A percentile compares a stretch with the other conserved stretches of the same genome.
phyloP scores from a whole-genome alignment of 75 land plant species.

The Picea sitchensis region DNA sequence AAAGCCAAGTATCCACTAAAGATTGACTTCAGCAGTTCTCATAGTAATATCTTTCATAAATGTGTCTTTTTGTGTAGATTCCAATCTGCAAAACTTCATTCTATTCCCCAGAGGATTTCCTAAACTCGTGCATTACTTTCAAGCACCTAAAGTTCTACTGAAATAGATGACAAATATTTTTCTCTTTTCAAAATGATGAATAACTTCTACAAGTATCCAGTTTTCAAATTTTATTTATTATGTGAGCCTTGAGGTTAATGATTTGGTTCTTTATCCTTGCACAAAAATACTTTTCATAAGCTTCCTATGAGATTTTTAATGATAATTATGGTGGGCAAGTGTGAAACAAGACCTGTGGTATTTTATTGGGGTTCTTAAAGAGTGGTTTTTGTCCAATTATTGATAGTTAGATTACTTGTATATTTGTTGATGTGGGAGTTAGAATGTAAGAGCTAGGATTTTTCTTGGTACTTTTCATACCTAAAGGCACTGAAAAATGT shows the following conservation, averaged over 20 bases:
- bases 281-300: background rate
- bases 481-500: background rate
- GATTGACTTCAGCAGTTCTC: too few relatives aligned
- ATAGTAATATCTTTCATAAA: too few relatives aligned
- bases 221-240: too few relatives aligned
- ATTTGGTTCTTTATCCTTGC: background rate
- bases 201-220: too few relatives aligned
- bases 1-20: background rate
- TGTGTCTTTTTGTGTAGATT: too few relatives aligned
- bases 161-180: background rate
- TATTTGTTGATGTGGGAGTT: background rate
- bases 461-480: background rate
- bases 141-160: background rate
- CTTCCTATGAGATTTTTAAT: background rate
- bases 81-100: too few relatives aligned
- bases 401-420: background rate
- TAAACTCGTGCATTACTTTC: background rate
- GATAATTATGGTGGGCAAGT: background rate
- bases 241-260: background rate
- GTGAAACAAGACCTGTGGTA: background rate
- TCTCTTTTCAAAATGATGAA: background rate
- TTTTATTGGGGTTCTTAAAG: background rate
- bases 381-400: background rate
- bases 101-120: too few relatives aligned
- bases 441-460: background rate